Base-by-base conservation (phyloP, 2,329 filamentous ascomycete species). In the Cladophialophora carrionii region DNA sequence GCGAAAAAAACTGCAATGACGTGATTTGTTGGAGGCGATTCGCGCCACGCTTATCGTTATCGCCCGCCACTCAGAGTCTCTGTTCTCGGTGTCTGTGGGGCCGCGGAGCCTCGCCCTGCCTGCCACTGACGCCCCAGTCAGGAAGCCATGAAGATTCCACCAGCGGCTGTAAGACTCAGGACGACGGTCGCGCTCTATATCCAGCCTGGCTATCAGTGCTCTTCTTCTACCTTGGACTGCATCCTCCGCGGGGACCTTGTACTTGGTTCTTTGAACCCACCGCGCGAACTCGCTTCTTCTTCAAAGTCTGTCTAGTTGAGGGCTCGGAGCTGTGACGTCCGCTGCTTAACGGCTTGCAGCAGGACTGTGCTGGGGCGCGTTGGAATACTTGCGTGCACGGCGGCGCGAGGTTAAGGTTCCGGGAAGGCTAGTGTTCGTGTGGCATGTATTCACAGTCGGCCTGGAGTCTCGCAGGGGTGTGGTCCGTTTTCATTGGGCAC, bases 1-100 rank as follows among this genome's bases (percentile, higher is more conserved):
- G 59, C 51, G 51, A 57, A 63, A 68, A 64, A 68, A 68, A 65
- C 37, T 61, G 22, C n/a, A 53, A 69, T 69, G 67, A 67, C 64
- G 67, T 62, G 64, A 69, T 67, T 65, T 59, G 64, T 37, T 17
- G 54, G 48, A 14, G n/a, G 43, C 43, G 22, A 46, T 62, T 61
- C 7, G 20, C 14, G 43, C 24, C 14, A 41, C 22, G 43, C 62
- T 68, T 68, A 66, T 68, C 67, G 66, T 61, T 66, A 66, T 68
- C 64, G 64, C 51, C 41, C 37, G 29, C 61, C 64, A 66, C 29
- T 63, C 52, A 37, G 17, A 4, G 2, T 54, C 8, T 32, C 52
- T 24, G 26, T 1, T 54, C 8, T 54, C 52, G 20, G 26, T 55
- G 2, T 10, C 20, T 20, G 61, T 54, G 66, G 66, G 64, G 66